Base-by-base conservation (phyloP, 768 basidiomycete species). In the Lactifluus echinatus region DNA sequence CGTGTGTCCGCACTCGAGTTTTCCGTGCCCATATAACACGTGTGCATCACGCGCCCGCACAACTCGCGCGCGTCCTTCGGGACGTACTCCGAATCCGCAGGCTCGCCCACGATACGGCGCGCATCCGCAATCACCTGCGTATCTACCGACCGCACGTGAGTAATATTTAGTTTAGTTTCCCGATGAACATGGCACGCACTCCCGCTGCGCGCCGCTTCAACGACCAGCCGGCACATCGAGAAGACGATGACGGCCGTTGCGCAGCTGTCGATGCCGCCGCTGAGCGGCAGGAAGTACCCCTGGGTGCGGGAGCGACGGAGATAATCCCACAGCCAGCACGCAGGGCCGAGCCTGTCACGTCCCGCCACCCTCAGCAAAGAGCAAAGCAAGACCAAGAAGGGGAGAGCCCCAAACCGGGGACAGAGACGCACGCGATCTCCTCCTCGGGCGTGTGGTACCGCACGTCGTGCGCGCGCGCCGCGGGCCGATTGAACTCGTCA, bases 241-340 rank as follows among this genome's bases (percentile, higher is more conserved):
- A 84, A 90, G 1, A 96, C 90, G 62, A 99, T 98, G 44, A 90
- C 83, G 1, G 96, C 88, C 2, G 96, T 99, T 2, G 96, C 93
- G 66, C 96, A 99, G 64, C 91, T 93, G 69, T 99, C 96, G 55
- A 99, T 92, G 15, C 96, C 96, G 8, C 96, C 95, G 55, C 91
- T 93, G 14, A 99, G 77, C 0, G 96, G 95, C 21, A 98, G 73
- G 66, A 98, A 98, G 72, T 94, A 98, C 2, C 96, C 96, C 62
- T 93, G 89, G 0, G 87, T 92, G 8, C 90, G 78, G 5, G 95
- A 98, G 43, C 96, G 83, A 36, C 96, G 80, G 29, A 99, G 82
- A 67, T 98, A 99, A 68, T 99, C 96, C 96, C 96, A 99, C n/a
- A 99, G 76, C 96, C 96, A 99, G 67, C 96, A 98, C 15, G 95